These are phyloP conservation scores for Trypanosoma rangeli DNA, from an alignment of 208 protist genomes.

Conservation along the genomic window DNA sequence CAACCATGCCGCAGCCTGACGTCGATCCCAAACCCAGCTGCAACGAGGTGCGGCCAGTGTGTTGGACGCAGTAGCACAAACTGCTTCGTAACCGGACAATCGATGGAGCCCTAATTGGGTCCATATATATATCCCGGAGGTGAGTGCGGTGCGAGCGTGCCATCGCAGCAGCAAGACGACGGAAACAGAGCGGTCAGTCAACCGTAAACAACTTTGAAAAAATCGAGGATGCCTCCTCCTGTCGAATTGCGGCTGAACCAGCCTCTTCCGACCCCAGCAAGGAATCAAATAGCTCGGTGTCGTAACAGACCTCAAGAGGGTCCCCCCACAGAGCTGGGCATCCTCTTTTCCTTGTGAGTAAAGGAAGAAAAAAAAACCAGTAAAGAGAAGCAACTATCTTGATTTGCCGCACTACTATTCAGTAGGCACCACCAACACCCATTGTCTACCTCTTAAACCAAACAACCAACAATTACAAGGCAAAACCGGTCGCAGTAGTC, in stretches of 20 bases:
- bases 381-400: neutral
- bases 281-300: constrained; percentile 21
- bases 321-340: neutral
- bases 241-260: neutral
- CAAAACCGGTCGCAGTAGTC: too few relatives aligned
- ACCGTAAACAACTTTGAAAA: constrained; percentile 36
- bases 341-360: neutral
- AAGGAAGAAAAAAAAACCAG: neutral
- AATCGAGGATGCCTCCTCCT: neutral
- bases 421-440: too few relatives aligned
- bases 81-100: constrained; percentile 63
- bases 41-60: constrained; percentile 47
- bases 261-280: constrained; percentile 8
- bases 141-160: constrained; percentile 4
- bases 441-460: too few relatives aligned
- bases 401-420: neutral
- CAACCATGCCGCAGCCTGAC: constrained; percentile 25
- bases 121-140: neutral
- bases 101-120: constrained; percentile 32
- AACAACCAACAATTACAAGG: neutral
- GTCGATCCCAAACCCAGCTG: constrained; percentile 47
- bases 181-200: constrained; percentile 49
- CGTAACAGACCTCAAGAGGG: constrained; percentile 2
- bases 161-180: neutral
- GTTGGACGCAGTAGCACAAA: constrained; percentile 46